Percentiles rank a stretch among this genome's conserved stretches.
phyloP scores from a whole-genome alignment of 2,329 filamentous ascomycete genomes.

The Dissoconium aciculare region DNA sequence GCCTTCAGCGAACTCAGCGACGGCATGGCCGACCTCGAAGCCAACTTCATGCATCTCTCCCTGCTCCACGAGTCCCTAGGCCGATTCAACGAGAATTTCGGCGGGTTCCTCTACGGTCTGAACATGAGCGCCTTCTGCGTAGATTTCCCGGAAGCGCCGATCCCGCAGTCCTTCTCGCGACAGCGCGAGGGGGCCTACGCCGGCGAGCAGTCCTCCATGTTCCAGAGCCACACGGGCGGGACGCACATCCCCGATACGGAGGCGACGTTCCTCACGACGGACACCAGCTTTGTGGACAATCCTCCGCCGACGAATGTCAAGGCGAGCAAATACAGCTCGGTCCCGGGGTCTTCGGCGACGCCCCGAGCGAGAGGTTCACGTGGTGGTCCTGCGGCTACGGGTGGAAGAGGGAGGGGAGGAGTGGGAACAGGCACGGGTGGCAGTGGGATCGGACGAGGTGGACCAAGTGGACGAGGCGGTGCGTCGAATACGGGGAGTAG shows the following conservation, averaged over 20 bases:
- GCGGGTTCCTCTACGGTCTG: slow-evolving; percentile 83
- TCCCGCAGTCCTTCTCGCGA: slow-evolving; percentile 66
- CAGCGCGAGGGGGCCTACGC: slow-evolving; percentile 11
- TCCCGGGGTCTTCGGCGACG: slow-evolving; percentile 8
- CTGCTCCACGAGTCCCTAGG: slow-evolving; percentile 90
- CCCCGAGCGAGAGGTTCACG: slow-evolving; percentile 16
- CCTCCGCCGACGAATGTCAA: slow-evolving; percentile 43
- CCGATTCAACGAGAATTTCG: slow-evolving; percentile 90
- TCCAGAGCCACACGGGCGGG: slow-evolving; percentile 7
- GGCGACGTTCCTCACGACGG: slow-evolving; percentile 82
- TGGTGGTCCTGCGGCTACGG: slow-evolving; percentile 17
- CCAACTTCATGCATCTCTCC: slow-evolving; percentile 94
- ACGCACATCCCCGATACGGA: slow-evolving; percentile 44
- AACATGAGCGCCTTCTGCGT: slow-evolving; percentile 99
- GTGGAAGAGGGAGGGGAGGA: slow-evolving; percentile 21
- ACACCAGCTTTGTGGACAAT: slow-evolving; percentile 82
- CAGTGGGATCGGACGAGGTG: slow-evolving; percentile 5
- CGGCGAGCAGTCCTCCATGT: slow-evolving; percentile 4
- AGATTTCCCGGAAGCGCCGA: slow-evolving; percentile 86
- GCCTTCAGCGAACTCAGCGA: slow-evolving; percentile 88
- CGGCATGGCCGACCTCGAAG: slow-evolving; percentile 86
- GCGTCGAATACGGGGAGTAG: slow-evolving; percentile 13
- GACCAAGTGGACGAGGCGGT: slow-evolving; percentile 22
- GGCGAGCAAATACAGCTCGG: slow-evolving; percentile 16
- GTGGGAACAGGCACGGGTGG: slow-evolving; percentile 7